A percentile compares a stretch with the other conserved stretches of the same genome.
Conservation (phyloP, 352 stramenopile genomes). For the Globisporangium acanthophoron region DNA sequence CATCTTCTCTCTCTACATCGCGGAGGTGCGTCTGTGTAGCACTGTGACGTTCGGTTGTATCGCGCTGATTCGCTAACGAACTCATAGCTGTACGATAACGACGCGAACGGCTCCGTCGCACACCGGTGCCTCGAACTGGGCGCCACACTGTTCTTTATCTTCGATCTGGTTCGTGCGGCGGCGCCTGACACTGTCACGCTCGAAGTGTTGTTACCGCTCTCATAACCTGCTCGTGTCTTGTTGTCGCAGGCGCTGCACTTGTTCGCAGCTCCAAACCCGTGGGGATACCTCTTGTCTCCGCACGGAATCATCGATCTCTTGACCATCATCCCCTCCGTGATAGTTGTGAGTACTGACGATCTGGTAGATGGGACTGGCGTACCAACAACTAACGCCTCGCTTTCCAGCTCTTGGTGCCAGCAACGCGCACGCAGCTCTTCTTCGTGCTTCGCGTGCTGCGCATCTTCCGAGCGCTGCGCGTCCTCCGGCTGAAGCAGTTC, state of each 20-base stretch:
- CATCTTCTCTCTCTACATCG: constrained; percentile 56
- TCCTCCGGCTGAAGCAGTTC: constrained; percentile 51
- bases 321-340: constrained; percentile 57
- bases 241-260: constrained; percentile 33
- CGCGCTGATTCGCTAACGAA: no score
- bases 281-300: constrained; percentile 41
- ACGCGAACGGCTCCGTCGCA: constrained; percentile 11
- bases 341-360: constrained; percentile 31
- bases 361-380: no score
- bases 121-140: constrained; percentile 30
- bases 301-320: constrained; percentile 65
- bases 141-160: constrained; percentile 52
- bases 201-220: background rate
- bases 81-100: constrained; percentile 33
- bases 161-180: constrained; percentile 35
- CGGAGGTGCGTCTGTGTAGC: constrained; percentile 25
- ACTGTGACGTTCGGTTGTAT: background rate
- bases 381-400: no score
- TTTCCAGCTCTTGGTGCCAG: constrained; percentile 39
- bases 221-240: background rate
- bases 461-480: constrained; percentile 60
- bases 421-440: constrained; percentile 40
- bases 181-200: no score
- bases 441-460: constrained; percentile 66
- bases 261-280: constrained; percentile 31